These are phyloP conservation scores for Leccinum subrobustum DNA, from an alignment of 1,284 basidiomycete genomes.

Conservation along the genomic window DNA sequence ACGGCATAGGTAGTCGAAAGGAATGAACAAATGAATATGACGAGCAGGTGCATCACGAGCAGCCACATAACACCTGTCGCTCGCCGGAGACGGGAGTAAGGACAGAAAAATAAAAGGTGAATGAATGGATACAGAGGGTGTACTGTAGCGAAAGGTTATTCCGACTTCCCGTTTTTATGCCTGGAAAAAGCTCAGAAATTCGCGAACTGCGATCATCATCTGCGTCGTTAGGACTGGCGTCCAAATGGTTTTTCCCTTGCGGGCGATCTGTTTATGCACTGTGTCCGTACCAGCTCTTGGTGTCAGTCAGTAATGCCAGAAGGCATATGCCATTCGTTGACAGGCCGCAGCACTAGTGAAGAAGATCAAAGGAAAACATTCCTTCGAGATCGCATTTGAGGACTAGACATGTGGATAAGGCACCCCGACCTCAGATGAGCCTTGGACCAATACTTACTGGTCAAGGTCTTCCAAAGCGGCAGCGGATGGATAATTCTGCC, in stretches of 20 bases:
- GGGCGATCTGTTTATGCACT: not conserved
- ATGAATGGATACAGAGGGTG: not conserved
- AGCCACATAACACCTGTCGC: not conserved
- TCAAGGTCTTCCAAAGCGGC: not conserved
- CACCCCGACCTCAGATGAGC: not conserved
- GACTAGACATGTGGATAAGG: not conserved
- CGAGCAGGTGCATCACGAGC: constrained; percentile 12
- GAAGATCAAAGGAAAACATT: not conserved
- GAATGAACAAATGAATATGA: constrained; percentile 5
- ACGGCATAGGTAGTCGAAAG: constrained; percentile 16
- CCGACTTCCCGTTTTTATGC: constrained; percentile 7
- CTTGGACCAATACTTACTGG: not conserved
- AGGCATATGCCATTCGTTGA: not conserved
- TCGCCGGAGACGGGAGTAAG: not conserved
- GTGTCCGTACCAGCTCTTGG: not conserved
- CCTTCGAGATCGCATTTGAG: not conserved
- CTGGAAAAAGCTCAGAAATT: not conserved
- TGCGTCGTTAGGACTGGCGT: not conserved
- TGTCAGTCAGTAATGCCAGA: not conserved
- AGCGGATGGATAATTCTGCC: not conserved
- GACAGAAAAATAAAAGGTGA: not conserved
- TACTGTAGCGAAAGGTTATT: not conserved
- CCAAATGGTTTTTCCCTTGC: not conserved
- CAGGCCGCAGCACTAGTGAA: not conserved
- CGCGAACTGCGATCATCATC: not conserved